A percentile compares a stretch with the other conserved stretches of the same genome.
phyloP scores from a whole-genome alignment of 139 green algal genomes.

The Marvania coccoides region DNA sequence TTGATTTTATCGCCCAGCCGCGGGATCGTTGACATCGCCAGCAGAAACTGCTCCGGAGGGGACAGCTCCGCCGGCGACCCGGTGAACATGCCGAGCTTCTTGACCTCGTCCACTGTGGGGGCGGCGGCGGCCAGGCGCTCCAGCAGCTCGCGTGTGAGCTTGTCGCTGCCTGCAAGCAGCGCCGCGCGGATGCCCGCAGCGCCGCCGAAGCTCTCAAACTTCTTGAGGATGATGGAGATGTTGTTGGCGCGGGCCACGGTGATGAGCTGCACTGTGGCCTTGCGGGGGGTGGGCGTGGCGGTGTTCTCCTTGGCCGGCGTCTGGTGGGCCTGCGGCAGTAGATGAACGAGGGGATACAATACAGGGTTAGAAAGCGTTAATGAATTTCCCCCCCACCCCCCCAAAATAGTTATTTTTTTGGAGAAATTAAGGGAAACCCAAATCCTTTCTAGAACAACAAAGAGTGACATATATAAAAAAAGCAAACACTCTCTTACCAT shows the following conservation, averaged over 20 bases:
- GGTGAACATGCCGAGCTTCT: slow-evolving; percentile 21
- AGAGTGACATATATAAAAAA: not conserved
- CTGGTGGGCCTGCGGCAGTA: not conserved
- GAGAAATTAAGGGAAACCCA: not conserved
- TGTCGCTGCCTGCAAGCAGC: slow-evolving; percentile 22
- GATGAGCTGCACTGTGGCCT: slow-evolving; percentile 35
- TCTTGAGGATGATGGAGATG: slow-evolving; percentile 67
- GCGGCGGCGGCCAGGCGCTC: slow-evolving; percentile 37
- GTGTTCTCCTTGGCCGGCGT: not conserved
- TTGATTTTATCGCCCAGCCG: slow-evolving; percentile 41
- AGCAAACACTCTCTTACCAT: not conserved
- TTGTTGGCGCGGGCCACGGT: slow-evolving; percentile 60
- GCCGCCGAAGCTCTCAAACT: slow-evolving; percentile 4
- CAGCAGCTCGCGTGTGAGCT: slow-evolving; percentile 40
- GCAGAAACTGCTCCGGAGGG: slow-evolving; percentile 51
- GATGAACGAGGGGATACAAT: too few relatives aligned
- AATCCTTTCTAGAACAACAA: not conserved
- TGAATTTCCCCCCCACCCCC: too few relatives aligned
- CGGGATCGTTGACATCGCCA: slow-evolving; percentile 38
- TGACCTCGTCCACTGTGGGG: slow-evolving; percentile 38
- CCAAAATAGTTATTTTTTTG: not conserved
- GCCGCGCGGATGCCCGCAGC: slow-evolving; percentile 16
- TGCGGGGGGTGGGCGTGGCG: not conserved
- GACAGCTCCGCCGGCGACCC: slow-evolving; percentile 27
- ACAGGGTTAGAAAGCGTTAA: too few relatives aligned